phyloP scores from a whole-genome alignment of 768 basidiomycete genomes.

The Mycena indigotica region DNA sequence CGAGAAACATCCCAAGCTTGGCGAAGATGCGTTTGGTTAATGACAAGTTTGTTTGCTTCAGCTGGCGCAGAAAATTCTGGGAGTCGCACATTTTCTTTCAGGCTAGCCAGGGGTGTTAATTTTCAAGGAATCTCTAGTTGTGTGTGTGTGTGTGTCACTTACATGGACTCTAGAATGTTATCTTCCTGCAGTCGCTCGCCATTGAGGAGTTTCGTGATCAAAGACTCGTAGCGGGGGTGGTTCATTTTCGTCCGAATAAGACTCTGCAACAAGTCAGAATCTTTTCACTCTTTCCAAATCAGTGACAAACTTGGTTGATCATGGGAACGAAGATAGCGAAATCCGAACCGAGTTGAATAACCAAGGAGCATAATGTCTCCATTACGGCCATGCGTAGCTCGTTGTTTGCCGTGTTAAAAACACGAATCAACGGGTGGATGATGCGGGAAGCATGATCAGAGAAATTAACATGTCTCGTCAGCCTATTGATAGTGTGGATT shows the following conservation, averaged over 20 bases:
- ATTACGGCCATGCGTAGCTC: slow-evolving; percentile 86
- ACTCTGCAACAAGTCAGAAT: slow-evolving; percentile 47
- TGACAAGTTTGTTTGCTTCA: slow-evolving; percentile 85
- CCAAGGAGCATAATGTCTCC: slow-evolving; percentile 90
- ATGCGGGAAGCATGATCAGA: slow-evolving; percentile 97
- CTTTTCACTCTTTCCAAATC: no score
- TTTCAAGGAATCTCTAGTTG: slow-evolving; percentile 11
- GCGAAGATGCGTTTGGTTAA: slow-evolving; percentile 97
- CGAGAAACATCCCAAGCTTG: slow-evolving; percentile 92
- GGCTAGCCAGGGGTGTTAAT: slow-evolving; percentile 37
- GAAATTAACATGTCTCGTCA: slow-evolving; percentile 93
- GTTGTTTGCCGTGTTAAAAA: slow-evolving; percentile 71
- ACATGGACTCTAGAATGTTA: slow-evolving; percentile 69
- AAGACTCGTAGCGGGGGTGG: slow-evolving; percentile 83
- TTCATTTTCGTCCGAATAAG: slow-evolving; percentile 73
- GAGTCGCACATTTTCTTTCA: slow-evolving; percentile 60
- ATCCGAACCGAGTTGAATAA: slow-evolving; percentile 92
- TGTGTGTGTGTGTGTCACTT: no score
- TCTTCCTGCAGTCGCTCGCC: slow-evolving; percentile 90
- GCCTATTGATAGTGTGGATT: slow-evolving; percentile 86
- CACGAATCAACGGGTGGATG: slow-evolving; percentile 91
- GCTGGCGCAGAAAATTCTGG: slow-evolving; percentile 81
- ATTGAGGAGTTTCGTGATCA: slow-evolving; percentile 86
- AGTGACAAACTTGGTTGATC: slow-evolving; percentile 85
- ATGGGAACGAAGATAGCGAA: slow-evolving; percentile 98